Conservation (phyloP, 2,329 filamentous ascomycete genomes). For the Mollisia scopiformis region DNA sequence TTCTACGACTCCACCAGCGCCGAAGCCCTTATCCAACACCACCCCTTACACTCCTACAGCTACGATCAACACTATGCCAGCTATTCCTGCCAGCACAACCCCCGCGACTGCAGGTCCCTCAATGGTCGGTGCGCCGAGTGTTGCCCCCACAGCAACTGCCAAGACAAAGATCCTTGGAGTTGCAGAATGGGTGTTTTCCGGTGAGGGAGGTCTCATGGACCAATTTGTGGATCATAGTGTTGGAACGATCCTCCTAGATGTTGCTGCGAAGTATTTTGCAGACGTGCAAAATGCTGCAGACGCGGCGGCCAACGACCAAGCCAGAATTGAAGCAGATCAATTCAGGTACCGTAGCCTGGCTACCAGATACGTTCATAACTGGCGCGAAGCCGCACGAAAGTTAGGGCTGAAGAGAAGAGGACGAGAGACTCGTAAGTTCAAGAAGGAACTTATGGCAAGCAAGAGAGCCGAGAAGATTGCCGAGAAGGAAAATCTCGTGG, state of each 20-base stretch:
- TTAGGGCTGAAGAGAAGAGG: slow-evolving; percentile 32
- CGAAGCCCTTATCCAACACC: not conserved
- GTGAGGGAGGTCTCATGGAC: slow-evolving; percentile 36
- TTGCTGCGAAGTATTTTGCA: slow-evolving; percentile 24
- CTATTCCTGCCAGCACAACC: not conserved
- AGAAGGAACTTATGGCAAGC: slow-evolving; percentile 34
- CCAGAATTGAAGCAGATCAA: slow-evolving; percentile 26
- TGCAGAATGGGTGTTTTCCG: slow-evolving; percentile 33
- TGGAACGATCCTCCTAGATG: slow-evolving; percentile 23
- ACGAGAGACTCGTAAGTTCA: slow-evolving; percentile 32
- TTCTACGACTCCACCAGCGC: not conserved
- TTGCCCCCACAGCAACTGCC: not conserved
- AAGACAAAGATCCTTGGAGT: not conserved
- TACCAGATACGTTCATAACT: slow-evolving; percentile 34
- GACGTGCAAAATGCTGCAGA: slow-evolving; percentile 18
- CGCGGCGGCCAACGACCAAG: slow-evolving; percentile 25
- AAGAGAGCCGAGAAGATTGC: slow-evolving; percentile 28
- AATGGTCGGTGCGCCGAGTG: not conserved
- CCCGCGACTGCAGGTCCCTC: not conserved
- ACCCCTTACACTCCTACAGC: not conserved
- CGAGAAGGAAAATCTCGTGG: slow-evolving; percentile 31
- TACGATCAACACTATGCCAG: not conserved
- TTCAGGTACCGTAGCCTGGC: slow-evolving; percentile 33
- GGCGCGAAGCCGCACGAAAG: slow-evolving; percentile 30
- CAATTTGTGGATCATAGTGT: slow-evolving; percentile 34